Evolutionary conservation across 768 basidiomycete genomes (phyloP).

Genomic region (Phylloporus scabripes): DNA sequence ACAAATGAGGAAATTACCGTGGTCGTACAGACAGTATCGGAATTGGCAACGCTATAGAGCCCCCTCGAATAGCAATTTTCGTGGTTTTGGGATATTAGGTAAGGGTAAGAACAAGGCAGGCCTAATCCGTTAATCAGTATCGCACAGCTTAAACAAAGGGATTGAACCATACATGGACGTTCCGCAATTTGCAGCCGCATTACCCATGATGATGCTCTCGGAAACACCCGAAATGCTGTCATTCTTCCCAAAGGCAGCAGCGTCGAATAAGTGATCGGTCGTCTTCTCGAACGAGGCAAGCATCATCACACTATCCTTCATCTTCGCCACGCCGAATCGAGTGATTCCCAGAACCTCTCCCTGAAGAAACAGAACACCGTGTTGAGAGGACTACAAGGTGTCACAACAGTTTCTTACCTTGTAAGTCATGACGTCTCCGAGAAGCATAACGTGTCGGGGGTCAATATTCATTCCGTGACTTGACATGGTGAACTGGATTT

Average conservation of each 20-base stretch:
- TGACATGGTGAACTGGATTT: constrained; percentile 96
- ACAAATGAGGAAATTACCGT: not conserved
- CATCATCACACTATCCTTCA: constrained; percentile 99
- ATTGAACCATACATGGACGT: constrained; percentile 72
- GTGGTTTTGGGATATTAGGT: constrained; percentile 32
- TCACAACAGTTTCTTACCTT: constrained; percentile 50
- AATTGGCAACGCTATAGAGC: constrained; percentile 16
- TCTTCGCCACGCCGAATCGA: constrained; percentile 97
- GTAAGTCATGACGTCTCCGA: constrained; percentile 98
- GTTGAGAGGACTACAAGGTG: not conserved
- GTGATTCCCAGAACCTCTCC: constrained; percentile 98
- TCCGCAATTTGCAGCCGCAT: constrained; percentile 89
- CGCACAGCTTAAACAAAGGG: not conserved
- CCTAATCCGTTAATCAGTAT: constrained; percentile 20
- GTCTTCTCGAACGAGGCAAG: constrained; percentile 99
- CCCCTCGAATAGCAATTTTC: constrained; percentile 33
- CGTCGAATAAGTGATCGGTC: constrained; percentile 98
- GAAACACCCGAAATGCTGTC: constrained; percentile 96
- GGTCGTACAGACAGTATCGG: not conserved
- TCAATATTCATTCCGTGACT: constrained; percentile 98
- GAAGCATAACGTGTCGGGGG: constrained; percentile 95
- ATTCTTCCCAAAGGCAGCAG: constrained; percentile 91
- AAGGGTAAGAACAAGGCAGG: constrained; percentile 32
- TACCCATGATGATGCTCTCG: constrained; percentile 99
- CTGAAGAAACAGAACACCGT: constrained; percentile 32